Evolutionary conservation across 257 asterid genomes (phyloP).

Genomic region (Jaltomata sinuosa): DNA sequence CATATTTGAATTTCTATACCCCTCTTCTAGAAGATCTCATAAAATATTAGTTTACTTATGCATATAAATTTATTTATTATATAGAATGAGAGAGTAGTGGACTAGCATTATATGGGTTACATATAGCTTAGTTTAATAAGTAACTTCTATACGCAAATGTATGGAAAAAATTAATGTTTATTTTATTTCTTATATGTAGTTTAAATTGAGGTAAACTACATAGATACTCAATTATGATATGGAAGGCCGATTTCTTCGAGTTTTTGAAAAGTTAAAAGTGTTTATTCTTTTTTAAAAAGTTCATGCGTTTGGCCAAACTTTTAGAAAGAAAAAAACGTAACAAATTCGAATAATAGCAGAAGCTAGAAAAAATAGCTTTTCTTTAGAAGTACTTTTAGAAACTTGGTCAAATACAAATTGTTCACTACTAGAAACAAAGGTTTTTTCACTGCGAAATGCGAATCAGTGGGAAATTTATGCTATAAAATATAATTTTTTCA

Average conservation of each 20-base stretch:
- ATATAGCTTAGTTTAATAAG: background rate
- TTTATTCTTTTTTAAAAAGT: background rate
- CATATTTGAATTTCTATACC: background rate
- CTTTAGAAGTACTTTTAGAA: background rate
- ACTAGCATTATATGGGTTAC: background rate
- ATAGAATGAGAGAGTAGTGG: background rate
- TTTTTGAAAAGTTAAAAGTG: background rate
- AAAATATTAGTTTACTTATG: conserved; percentile 1
- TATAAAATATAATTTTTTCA: no score
- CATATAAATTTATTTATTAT: background rate
- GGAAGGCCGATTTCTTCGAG: background rate
- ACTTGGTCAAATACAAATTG: background rate
- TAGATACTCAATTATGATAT: background rate
- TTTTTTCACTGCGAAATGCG: no score
- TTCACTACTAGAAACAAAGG: no score
- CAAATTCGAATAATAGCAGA: background rate
- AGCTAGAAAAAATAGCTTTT: background rate
- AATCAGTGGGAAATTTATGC: no score
- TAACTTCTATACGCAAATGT: background rate
- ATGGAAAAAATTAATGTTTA: background rate
- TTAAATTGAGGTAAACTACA: background rate
- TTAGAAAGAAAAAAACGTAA: background rate
- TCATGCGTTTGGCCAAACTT: background rate
- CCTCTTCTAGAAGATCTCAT: background rate
- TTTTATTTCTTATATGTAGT: background rate